Percentiles rank a stretch among this genome's conserved stretches.
Evolutionary conservation across 139 green algal genomes (phyloP).

Genomic region (Diplosphaera chodatii): DNA sequence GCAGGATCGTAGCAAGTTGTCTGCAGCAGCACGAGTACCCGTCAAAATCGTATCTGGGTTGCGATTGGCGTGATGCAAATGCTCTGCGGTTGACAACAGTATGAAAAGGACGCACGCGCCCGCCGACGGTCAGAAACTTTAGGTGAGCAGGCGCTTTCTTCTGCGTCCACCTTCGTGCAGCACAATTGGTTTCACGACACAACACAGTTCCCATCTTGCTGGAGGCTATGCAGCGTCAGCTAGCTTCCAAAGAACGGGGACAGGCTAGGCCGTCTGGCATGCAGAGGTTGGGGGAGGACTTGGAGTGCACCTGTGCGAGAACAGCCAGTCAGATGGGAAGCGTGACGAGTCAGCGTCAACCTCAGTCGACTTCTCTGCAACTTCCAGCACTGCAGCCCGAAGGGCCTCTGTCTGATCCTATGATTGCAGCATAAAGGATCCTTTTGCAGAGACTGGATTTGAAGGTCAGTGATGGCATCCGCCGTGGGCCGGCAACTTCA

Average conservation of each 20-base stretch:
- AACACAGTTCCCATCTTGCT: too few species aligned
- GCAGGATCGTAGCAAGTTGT: conserved; percentile 71
- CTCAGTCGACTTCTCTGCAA: conserved; percentile 47
- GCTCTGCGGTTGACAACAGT: too few species aligned
- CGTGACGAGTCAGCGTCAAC: conserved; percentile 46
- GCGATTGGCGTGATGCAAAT: too few species aligned
- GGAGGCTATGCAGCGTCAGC: too few species aligned
- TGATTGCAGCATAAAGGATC: background rate
- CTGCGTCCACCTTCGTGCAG: conserved; percentile 37
- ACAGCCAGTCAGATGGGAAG: conserved; percentile 78
- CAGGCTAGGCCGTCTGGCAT: too few species aligned
- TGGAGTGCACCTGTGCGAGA: conserved; percentile 56
- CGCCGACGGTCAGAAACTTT: conserved; percentile 65
- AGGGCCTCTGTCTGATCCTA: conserved; percentile 9
- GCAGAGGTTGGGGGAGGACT: too few species aligned
- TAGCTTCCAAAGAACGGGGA: too few species aligned
- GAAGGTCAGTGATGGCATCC: too few species aligned
- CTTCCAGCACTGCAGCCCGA: conserved; percentile 31
- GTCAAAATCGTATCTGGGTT: too few species aligned
- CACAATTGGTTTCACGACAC: too few species aligned
- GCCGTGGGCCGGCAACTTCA: too few species aligned
- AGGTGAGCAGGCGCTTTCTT: conserved; percentile 39
- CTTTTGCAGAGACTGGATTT: conserved; percentile 31
- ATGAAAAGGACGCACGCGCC: conserved; percentile 19
- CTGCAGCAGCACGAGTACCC: conserved; percentile 12